Conservation (phyloP, 2,329 filamentous ascomycete genomes). For the Monilinia polystroma region DNA sequence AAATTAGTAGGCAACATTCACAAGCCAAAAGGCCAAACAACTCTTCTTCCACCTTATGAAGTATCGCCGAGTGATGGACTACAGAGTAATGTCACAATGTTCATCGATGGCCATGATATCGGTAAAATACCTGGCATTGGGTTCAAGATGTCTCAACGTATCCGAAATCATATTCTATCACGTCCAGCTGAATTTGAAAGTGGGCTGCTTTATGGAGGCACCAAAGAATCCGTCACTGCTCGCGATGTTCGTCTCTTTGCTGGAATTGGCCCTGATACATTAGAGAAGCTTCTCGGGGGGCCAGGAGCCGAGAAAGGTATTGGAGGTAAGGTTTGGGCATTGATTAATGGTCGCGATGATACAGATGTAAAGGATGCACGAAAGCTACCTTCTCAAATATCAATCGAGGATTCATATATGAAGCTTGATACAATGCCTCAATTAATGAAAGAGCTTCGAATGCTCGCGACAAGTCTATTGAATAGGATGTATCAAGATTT, state of each 20-base stretch:
- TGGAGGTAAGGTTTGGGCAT: constrained; percentile 69
- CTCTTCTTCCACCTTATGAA: constrained; percentile 65
- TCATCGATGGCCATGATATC: constrained; percentile 74
- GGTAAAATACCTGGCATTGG: constrained; percentile 85
- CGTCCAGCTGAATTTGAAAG: constrained; percentile 44
- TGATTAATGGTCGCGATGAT: constrained; percentile 79
- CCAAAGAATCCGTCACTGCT: constrained; percentile 61
- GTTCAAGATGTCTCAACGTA: constrained; percentile 68
- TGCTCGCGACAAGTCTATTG: constrained; percentile 68
- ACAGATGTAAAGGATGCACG: constrained; percentile 69
- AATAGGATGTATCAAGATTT: constrained; percentile 78
- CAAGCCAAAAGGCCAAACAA: constrained; percentile 87
- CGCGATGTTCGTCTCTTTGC: constrained; percentile 62
- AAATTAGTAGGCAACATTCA: constrained; percentile 82
- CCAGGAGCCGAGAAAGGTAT: constrained; percentile 70
- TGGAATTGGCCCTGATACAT: constrained; percentile 58
- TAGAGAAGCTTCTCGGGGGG: constrained; percentile 69
- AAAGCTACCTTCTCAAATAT: constrained; percentile 80
- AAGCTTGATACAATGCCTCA: constrained; percentile 63
- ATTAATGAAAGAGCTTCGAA: constrained; percentile 66
- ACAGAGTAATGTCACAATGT: constrained; percentile 57
- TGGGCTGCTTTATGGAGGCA: constrained; percentile 49
- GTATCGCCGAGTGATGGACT: constrained; percentile 29
- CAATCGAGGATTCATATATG: constrained; percentile 89
- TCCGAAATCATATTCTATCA: constrained; percentile 60